phyloP scores from a whole-genome alignment of 2,329 filamentous ascomycete genomes.

The Diplodia intermedia region DNA sequence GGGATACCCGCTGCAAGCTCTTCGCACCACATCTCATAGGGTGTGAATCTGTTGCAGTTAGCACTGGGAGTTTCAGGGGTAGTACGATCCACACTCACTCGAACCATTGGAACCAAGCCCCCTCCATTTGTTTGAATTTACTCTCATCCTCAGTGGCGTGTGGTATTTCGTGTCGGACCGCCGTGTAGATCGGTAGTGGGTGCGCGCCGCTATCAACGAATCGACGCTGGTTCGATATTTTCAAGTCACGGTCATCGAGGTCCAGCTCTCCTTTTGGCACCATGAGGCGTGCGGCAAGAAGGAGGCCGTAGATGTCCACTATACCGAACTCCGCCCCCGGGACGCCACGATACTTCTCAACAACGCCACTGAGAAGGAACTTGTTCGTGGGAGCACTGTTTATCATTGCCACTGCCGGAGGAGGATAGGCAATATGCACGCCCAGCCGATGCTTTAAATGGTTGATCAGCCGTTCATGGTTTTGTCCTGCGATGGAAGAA shows the following conservation, averaged over 20 bases:
- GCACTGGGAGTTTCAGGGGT: neutral
- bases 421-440: conserved; percentile 91
- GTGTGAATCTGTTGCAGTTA: conserved; percentile 60
- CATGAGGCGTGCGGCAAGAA: conserved; percentile 82
- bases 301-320: conserved; percentile 89
- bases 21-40: conserved; percentile 95
- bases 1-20: conserved; percentile 91
- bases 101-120: conserved; percentile 98
- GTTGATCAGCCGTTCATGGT: conserved; percentile 73
- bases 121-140: conserved; percentile 59
- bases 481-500: conserved; percentile 74
- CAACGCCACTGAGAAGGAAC: conserved; percentile 81
- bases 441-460: conserved; percentile 86
- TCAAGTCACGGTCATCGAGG: conserved; percentile 80
- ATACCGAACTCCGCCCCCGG: conserved; percentile 82
- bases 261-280: conserved; percentile 85
- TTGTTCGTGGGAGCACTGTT: conserved; percentile 94
- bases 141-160: conserved; percentile 42
- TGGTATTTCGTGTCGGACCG: conserved; percentile 94
- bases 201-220: conserved; percentile 79
- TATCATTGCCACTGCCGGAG: conserved; percentile 78
- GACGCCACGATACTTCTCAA: conserved; percentile 90
- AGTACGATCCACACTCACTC: conserved; percentile 63
- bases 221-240: conserved; percentile 83
- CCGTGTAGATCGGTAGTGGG: conserved; percentile 93